These are phyloP conservation scores for Apiospora rasikravindrae DNA, from an alignment of 2,329 filamentous ascomycete species.

Conservation along the genomic window DNA sequence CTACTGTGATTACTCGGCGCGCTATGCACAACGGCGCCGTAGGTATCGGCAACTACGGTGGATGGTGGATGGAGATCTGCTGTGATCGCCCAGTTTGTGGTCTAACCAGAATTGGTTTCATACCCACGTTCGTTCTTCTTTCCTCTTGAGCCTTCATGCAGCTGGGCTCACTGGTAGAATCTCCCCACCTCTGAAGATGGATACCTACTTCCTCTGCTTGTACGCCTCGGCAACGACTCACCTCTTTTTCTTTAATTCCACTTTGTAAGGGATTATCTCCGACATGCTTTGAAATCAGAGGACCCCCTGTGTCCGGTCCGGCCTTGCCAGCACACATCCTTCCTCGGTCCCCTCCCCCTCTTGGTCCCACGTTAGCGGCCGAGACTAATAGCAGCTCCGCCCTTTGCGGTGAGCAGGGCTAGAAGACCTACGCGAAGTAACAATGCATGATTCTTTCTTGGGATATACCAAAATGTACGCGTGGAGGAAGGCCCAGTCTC, in stretches of 20 bases:
- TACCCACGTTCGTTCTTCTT: no score
- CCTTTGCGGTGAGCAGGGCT: not conserved
- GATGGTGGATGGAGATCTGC: not conserved
- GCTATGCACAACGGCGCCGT: not conserved
- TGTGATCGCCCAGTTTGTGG: not conserved
- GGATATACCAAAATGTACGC: not conserved
- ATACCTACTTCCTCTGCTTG: no score
- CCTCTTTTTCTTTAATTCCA: not conserved
- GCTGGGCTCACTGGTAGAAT: no score
- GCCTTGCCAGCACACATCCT: not conserved
- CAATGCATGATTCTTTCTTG: not conserved
- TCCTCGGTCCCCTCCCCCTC: not conserved
- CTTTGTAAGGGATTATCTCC: not conserved
- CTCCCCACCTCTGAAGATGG: not conserved
- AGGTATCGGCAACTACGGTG: not conserved
- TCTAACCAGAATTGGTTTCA: not conserved
- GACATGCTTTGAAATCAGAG: not conserved
- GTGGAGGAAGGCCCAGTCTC: no score
- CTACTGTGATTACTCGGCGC: not conserved
- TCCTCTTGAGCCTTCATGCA: no score
- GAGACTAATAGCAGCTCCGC: not conserved
- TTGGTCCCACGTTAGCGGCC: not conserved
- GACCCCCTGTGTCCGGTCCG: not conserved
- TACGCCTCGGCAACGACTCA: not conserved
- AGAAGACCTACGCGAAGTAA: not conserved